Evolutionary conservation across 2,329 filamentous ascomycete genomes (phyloP), one percentile per base, ranked within the genome.

Genomic region (Colletotrichum paranaense): DNA sequence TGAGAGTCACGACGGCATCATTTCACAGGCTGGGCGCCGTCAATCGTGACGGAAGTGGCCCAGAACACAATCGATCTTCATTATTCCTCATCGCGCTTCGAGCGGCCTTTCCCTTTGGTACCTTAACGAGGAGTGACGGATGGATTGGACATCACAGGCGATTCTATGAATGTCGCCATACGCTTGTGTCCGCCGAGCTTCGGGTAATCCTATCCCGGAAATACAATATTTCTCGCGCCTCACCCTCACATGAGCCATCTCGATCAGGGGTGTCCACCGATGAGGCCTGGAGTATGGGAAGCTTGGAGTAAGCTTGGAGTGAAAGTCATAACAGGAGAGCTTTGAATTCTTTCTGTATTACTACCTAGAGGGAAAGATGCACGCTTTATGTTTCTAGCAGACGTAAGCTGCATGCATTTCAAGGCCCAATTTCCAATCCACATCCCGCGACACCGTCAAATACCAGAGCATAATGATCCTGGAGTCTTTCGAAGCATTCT

Each of bases 21-120:
- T 22, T n/a, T 4, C 16, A 19, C 14, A 62, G 42, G 53, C 58
- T 63, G 35, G 38, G 58, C 35, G 22, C 32, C 30, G 58, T 63
- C 65, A 46, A 5, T 59, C 6, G 24, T 68, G 69, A 59, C 52
- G 59, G 22, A 63, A 42, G 69, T 52, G 58, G 69, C 53, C 38
- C 30, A 63, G 65, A 72, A 68, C 69, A 53, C 58, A 42, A 68
- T 68, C 16, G 58, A 53, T 72, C 58, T 35, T 19, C 65, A n/a
- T 52, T 24, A 52, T 62, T 68, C 14, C 65, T 63, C 38, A 63
- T 68, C 30, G 58, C 58, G 58, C 16, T 19, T 22, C 55, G 19
- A 35, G 42, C 38, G 53, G 42, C 9, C 19, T 49, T 22, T n/a
- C 19, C 19, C 28, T 42, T 19, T 55, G 32, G 3, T n/a, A n/a